Conservation (phyloP, 345 rosid genomes). For the Kandelia obovata region DNA sequence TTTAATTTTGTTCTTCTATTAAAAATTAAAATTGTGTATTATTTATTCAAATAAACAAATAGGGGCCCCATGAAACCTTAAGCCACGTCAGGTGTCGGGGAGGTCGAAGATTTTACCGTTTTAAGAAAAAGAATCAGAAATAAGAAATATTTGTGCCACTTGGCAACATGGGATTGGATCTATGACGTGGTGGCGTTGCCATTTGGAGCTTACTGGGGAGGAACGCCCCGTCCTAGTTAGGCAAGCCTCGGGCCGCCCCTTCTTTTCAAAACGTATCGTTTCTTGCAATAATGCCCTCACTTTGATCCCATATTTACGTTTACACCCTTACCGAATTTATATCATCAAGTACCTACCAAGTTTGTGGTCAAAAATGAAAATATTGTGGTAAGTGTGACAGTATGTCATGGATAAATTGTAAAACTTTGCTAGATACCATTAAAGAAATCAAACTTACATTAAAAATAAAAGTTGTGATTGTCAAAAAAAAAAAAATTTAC, state of each 20-base stretch:
- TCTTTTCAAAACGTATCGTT: not conserved
- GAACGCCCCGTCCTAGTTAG: constrained; percentile 7
- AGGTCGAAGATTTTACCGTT: constrained; percentile 19
- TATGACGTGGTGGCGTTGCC: constrained; percentile 16
- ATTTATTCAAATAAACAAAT: too few relatives aligned
- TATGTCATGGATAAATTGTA: too few relatives aligned
- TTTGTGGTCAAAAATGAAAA: not conserved
- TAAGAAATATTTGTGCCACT: not conserved
- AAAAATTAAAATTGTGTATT: too few relatives aligned
- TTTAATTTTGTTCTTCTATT: too few relatives aligned
- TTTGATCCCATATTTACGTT: not conserved
- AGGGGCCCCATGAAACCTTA: too few relatives aligned
- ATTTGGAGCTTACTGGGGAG: constrained; percentile 2
- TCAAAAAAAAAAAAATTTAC: too few relatives aligned
- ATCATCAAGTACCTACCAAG: not conserved
- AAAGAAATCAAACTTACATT: too few relatives aligned
- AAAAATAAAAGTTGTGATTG: too few relatives aligned
- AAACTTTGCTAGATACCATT: too few relatives aligned
- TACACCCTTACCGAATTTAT: not conserved
- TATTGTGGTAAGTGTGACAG: not conserved
- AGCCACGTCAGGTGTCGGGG: constrained; percentile 33
- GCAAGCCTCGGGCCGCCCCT: constrained; percentile 26
- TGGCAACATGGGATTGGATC: constrained; percentile 2
- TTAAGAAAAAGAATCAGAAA: not conserved
- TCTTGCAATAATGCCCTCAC: not conserved